phyloP scores from a whole-genome alignment of 768 basidiomycete genomes.

The Naganishia antarctica region DNA sequence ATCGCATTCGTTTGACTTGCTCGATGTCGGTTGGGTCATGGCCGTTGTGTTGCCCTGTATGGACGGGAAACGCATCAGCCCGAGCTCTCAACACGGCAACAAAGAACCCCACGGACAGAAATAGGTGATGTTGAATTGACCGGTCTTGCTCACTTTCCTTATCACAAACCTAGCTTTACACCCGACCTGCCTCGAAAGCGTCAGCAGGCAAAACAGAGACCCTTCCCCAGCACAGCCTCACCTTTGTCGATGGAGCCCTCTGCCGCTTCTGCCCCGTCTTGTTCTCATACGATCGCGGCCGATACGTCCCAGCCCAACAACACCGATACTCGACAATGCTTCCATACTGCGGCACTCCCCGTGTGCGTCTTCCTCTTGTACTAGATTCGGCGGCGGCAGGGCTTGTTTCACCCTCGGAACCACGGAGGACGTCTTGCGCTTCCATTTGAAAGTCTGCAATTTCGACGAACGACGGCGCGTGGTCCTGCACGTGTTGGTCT shows the following conservation, averaged over 20 bases:
- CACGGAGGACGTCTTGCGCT: neutral
- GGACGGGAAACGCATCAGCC: too few species aligned
- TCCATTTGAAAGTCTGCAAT: neutral
- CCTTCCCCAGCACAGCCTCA: neutral
- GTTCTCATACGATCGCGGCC: slow-evolving; percentile 1
- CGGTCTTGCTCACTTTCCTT: slow-evolving; percentile 9
- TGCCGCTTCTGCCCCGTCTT: slow-evolving; percentile 18
- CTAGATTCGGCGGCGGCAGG: neutral
- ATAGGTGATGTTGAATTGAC: slow-evolving; percentile 1
- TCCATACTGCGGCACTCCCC: neutral
- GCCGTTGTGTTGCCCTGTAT: slow-evolving; percentile 12
- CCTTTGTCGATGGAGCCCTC: slow-evolving; percentile 14
- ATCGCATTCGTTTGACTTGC: slow-evolving; percentile 17
- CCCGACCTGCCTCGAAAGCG: too few species aligned
- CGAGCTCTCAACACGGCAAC: neutral
- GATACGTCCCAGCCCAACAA: slow-evolving; percentile 24
- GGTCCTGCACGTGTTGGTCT: neutral
- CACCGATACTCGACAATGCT: slow-evolving; percentile 24
- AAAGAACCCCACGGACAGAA: slow-evolving; percentile 9
- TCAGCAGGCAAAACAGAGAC: neutral
- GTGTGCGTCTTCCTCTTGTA: neutral
- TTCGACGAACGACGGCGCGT: too few species aligned
- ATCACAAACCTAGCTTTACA: slow-evolving; percentile 24
- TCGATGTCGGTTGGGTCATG: slow-evolving; percentile 15
- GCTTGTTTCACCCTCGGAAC: neutral